phyloP scores from a whole-genome alignment of 306 rosid genomes.

The Leucaena leucocephala region DNA sequence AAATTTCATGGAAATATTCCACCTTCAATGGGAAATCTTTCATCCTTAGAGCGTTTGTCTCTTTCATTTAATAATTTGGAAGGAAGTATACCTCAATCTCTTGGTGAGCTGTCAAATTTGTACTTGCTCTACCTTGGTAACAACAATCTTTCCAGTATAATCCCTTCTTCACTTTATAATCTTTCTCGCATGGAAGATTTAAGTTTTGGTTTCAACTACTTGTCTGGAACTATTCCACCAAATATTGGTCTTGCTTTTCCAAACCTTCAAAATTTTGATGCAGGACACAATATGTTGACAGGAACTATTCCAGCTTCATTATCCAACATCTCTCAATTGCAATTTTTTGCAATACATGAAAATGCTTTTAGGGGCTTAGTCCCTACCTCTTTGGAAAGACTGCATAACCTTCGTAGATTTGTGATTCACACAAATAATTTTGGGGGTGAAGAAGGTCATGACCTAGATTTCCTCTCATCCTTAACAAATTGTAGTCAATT shows the following conservation, averaged over 20 bases:
- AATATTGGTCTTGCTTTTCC: constrained; percentile 28
- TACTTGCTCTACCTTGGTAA: neutral
- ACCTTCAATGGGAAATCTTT: constrained; percentile 32
- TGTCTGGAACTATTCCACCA: constrained; percentile 22
- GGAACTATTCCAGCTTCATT: constrained; percentile 30
- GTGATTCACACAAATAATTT: too few species aligned
- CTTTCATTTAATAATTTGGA: constrained; percentile 22
- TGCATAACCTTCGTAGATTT: neutral
- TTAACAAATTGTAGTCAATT: constrained; percentile 31
- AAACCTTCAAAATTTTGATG: neutral
- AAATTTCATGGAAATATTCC: constrained; percentile 30
- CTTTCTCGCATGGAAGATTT: constrained; percentile 22
- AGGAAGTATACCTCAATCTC: constrained; percentile 25
- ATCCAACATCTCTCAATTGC: constrained; percentile 27
- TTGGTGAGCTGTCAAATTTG: constrained; percentile 30
- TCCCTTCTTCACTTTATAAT: constrained; percentile 39
- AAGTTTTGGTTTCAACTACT: neutral
- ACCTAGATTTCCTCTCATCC: constrained; percentile 38
- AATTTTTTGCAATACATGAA: neutral
- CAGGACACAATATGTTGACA: neutral
- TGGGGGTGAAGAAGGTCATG: constrained; percentile 7
- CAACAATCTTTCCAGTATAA: neutral
- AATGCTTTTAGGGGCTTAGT: constrained; percentile 27
- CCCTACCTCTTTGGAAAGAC: neutral
- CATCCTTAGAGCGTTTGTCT: neutral